Percentiles rank a stretch among this genome's conserved stretches.
These are phyloP conservation scores for Hypseocharis bilobata DNA, from an alignment of 441 rosid genomes.

Conservation along the genomic window DNA sequence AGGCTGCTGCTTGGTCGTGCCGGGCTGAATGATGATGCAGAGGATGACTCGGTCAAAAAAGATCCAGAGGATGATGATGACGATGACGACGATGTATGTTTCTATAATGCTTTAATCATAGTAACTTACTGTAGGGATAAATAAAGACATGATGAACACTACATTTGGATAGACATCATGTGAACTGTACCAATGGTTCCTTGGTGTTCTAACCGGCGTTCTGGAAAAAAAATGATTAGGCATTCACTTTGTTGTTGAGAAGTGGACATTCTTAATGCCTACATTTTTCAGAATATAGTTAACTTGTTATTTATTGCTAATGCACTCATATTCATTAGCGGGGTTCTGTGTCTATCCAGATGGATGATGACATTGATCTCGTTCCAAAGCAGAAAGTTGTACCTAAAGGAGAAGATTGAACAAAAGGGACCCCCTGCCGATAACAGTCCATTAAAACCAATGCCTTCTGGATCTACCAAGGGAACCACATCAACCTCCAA, in stretches of 20 bases:
- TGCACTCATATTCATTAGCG: background rate
- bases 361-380: constrained; percentile 50
- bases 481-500: constrained; percentile 64
- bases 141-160: background rate
- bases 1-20: constrained; percentile 64
- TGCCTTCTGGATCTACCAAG: constrained; percentile 48
- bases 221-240: background rate
- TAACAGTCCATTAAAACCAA: constrained; percentile 56
- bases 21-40: constrained; percentile 60
- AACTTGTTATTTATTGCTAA: background rate
- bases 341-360: constrained; percentile 25
- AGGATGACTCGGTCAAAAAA: no score
- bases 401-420: constrained; percentile 68
- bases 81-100: constrained; percentile 57
- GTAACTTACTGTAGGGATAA: background rate
- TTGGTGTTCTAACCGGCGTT: background rate
- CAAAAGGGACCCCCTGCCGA: no score
- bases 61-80: constrained; percentile 66
- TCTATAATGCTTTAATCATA: background rate
- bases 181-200: background rate
- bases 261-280: background rate
- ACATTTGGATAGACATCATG: background rate
- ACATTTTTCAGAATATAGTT: background rate
- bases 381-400: constrained; percentile 62
- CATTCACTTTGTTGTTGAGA: background rate